Conservation (phyloP, 371 early-diverging fungal species). For the Capniomyces stellatus region DNA sequence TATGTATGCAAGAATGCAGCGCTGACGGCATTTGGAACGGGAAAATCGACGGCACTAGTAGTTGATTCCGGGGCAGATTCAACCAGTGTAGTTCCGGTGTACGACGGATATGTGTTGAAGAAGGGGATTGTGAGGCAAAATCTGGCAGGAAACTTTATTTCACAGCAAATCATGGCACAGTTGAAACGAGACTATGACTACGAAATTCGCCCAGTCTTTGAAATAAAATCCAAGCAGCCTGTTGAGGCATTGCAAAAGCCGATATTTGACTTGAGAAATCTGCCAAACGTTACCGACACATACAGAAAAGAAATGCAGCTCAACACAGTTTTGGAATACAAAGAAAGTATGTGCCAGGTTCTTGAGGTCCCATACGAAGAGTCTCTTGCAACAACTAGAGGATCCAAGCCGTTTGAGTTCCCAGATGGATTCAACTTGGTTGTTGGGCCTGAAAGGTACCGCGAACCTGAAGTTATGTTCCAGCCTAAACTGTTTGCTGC, state of each 20-base stretch:
- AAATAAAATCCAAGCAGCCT: slow-evolving; percentile 47
- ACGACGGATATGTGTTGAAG: slow-evolving; percentile 84
- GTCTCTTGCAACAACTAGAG: slow-evolving; percentile 23
- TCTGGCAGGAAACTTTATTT: slow-evolving; percentile 67
- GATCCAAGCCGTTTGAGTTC: slow-evolving; percentile 75
- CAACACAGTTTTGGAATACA: slow-evolving; percentile 62
- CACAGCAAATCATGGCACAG: slow-evolving; percentile 47
- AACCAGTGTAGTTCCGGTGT: slow-evolving; percentile 83
- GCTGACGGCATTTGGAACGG: slow-evolving; percentile 85
- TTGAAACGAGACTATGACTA: slow-evolving; percentile 36
- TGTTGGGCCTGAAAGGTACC: slow-evolving; percentile 67
- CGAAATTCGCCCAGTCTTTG: slow-evolving; percentile 67
- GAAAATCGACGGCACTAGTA: slow-evolving; percentile 73
- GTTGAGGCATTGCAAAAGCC: slow-evolving; percentile 54
- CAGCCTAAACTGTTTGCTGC: slow-evolving; percentile 33
- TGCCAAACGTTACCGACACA: slow-evolving; percentile 39
- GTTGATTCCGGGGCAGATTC: slow-evolving; percentile 75
- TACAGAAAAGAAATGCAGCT: slow-evolving; percentile 47
- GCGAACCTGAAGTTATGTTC: slow-evolving; percentile 76
- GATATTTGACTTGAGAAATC: slow-evolving; percentile 29
- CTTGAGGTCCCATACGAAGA: slow-evolving; percentile 9
- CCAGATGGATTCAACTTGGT: slow-evolving; percentile 80
- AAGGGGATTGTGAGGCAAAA: slow-evolving; percentile 66
- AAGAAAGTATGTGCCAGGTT: slow-evolving; percentile 80
- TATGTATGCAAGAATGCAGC: slow-evolving; percentile 79